These are phyloP conservation scores for Gloeopeniophorella convolvens DNA, from an alignment of 768 basidiomycete species.

Conservation along the genomic window DNA sequence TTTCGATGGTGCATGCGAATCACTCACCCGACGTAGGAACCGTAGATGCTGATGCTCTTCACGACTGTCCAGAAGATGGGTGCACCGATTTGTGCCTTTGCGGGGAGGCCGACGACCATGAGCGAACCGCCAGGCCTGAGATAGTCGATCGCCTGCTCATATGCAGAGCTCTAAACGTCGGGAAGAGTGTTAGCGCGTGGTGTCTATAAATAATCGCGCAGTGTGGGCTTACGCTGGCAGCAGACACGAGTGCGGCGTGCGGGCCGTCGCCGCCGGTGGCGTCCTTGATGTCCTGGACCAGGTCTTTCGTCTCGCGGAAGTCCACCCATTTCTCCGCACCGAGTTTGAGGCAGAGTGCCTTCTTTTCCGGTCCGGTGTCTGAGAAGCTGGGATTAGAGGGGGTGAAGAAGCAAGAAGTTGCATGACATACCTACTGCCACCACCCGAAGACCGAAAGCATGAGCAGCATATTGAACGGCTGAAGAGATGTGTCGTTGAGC, in stretches of 20 bases:
- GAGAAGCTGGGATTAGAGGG: conserved; percentile 5
- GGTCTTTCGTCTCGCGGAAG: conserved; percentile 59
- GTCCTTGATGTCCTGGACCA: conserved; percentile 57
- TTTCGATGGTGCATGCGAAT: neutral
- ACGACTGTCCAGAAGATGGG: conserved; percentile 69
- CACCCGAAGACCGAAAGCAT: conserved; percentile 68
- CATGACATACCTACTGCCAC: conserved; percentile 56
- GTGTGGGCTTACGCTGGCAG: conserved; percentile 37
- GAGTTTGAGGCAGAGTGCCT: conserved; percentile 48
- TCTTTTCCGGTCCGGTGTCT: conserved; percentile 75
- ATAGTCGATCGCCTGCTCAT: conserved; percentile 62
- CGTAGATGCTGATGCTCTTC: conserved; percentile 54
- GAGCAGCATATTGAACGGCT: conserved; percentile 72
- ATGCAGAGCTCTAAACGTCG: conserved; percentile 27
- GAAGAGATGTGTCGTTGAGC: neutral
- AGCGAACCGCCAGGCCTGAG: conserved; percentile 65
- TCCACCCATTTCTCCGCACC: conserved; percentile 79
- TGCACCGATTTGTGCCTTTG: conserved; percentile 43
- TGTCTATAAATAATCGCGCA: no score
- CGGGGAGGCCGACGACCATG: conserved; percentile 75
- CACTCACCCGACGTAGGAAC: conserved; percentile 35
- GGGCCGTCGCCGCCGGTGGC: conserved; percentile 65
- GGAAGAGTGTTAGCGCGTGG: no score
- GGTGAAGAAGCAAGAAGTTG: neutral
- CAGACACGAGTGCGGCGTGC: conserved; percentile 60